Evolutionary conservation across 176 grass and related monocot genomes (phyloP).

Genomic region (Rhynchospora pubera): DNA sequence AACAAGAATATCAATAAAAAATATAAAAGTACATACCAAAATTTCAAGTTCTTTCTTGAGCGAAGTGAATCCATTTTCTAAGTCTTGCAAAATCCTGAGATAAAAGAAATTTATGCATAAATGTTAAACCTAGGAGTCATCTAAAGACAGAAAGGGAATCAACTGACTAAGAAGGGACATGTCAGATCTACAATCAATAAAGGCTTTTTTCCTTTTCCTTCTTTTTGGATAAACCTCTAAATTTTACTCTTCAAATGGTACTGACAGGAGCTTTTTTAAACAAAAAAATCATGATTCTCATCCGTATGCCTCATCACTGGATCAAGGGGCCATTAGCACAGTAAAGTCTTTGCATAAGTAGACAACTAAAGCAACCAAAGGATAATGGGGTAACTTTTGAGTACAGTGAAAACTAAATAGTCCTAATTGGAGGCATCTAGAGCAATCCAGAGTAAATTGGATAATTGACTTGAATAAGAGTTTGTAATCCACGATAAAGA

Average conservation of each 20-base stretch:
- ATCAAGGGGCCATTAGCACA: neutral
- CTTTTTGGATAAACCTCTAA: neutral
- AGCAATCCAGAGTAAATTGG: neutral
- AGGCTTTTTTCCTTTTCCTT: neutral
- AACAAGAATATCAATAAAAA: neutral
- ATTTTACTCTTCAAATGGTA: neutral
- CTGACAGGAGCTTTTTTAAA: neutral
- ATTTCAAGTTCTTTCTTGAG: slow-evolving; percentile 69
- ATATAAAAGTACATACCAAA: slow-evolving; percentile 18
- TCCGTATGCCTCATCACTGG: neutral
- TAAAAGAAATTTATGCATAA: neutral
- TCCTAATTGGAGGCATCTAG: neutral
- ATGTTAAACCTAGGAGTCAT: neutral
- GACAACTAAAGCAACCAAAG: too few species aligned
- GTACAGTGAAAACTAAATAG: neutral
- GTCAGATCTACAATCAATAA: neutral
- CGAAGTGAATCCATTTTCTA: slow-evolving; percentile 73
- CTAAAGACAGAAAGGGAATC: neutral
- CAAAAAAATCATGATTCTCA: neutral
- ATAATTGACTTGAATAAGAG: neutral
- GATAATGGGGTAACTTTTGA: too few species aligned
- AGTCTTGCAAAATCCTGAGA: slow-evolving; percentile 68
- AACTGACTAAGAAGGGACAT: neutral
- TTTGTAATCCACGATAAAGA: neutral
- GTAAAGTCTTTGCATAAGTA: neutral